Base-by-base conservation (phyloP, 2,329 filamentous ascomycete species). In the Aspergillus phoenicis region DNA sequence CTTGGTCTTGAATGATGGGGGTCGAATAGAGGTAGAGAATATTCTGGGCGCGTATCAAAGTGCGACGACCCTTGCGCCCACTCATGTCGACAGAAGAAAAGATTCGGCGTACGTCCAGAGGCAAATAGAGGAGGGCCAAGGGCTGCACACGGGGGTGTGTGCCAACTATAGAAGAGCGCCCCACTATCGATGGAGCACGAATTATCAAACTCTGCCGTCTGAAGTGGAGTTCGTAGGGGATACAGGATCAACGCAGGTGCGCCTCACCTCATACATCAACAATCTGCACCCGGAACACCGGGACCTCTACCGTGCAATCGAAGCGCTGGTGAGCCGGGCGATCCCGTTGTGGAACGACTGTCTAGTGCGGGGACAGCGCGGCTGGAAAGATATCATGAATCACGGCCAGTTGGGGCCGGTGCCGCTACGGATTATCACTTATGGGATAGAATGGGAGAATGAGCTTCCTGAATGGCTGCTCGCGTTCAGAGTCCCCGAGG, bases 401-500 rank as follows among this genome's bases (percentile, higher is more conserved):
- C 52, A 55, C 2, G 39, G 52, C 24, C 52, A 55, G 52, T 17
- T 55, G 52, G 52, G 52, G 17, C 52, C 52, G 2, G 52, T 55
- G 15, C 39, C 52, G 0, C 38, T 55, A 11, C 39, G 52, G 13
- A 55, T 55, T 7, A 55, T 55, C 26, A 55, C 52, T 0, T 55
- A 55, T 20, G 52, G 52, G 2, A 11, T 47, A 17, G 52, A 55
- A 1, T 55, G 52, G 52, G 52, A 45, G 26, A 55, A 55, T 45
- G 52, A 11, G 26, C 17, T 55, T 22, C 52, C 52, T 0, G 17
- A 47, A 15, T 55, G 39, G 17, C 3, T 28, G 0, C 15, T 33
- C 2, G 52, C 52, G 2, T 55, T 55, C n/a, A 8, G 38, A 8
- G n/a, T 55, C 15, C 52, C 17, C 17, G 17, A 17, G 17, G 17